Conservation (phyloP, 2,329 filamentous ascomycete genomes). For the Diplocarpon mali region DNA sequence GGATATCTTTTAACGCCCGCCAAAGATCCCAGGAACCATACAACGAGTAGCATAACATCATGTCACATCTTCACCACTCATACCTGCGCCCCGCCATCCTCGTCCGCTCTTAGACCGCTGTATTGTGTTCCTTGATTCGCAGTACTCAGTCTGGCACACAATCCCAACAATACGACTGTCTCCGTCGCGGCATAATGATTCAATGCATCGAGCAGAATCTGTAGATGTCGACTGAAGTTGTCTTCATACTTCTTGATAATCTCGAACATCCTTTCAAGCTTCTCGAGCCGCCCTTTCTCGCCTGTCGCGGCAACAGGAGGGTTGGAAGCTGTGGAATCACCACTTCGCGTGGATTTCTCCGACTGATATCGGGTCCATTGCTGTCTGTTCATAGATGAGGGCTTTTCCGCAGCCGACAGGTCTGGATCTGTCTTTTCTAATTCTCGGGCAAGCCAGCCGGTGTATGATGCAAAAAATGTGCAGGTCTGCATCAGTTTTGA, state of each 20-base stretch:
- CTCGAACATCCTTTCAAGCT: constrained; percentile 52
- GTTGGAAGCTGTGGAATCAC: constrained; percentile 20
- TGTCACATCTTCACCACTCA: constrained; percentile 6
- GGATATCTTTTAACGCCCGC: constrained; percentile 9
- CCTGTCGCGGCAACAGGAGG: constrained; percentile 7
- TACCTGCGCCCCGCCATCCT: constrained; percentile 31
- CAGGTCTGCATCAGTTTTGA: constrained; percentile 95
- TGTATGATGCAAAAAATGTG: constrained; percentile 86
- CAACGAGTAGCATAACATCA: constrained; percentile 2
- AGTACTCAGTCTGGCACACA: constrained; percentile 73
- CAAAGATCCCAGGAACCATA: background rate
- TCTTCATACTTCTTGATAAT: constrained; percentile 85
- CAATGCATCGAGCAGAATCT: constrained; percentile 85
- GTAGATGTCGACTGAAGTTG: constrained; percentile 84
- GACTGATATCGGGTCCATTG: constrained; percentile 50
- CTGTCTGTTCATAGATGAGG: constrained; percentile 46
- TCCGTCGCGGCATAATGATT: constrained; percentile 98
- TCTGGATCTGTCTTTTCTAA: constrained; percentile 77
- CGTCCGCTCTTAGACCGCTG: constrained; percentile 47
- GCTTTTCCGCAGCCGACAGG: constrained; percentile 47
- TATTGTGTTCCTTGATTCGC: constrained; percentile 67
- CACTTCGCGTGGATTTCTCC: constrained; percentile 33
- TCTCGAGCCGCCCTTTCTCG: constrained; percentile 24
- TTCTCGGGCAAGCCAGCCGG: constrained; percentile 73
- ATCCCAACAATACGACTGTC: constrained; percentile 82